Conservation (phyloP, 192 early-diverging fungal species). For the Coemansia sp. region DNA sequence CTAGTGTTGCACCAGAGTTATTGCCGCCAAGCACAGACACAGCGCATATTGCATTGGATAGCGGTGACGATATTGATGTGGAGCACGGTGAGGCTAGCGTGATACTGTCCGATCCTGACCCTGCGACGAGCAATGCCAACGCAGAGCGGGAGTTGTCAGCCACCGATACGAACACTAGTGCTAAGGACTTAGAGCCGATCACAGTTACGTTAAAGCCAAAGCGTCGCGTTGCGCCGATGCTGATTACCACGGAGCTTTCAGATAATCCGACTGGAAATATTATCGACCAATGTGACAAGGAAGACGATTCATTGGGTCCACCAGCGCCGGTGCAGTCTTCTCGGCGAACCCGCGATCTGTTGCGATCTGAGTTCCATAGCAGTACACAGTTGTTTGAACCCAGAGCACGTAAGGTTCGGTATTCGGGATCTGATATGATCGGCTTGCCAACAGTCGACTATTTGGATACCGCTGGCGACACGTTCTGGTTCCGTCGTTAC, state of each 20-base stretch:
- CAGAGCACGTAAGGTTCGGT: not conserved
- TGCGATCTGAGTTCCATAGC: not conserved
- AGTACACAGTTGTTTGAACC: not conserved
- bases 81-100: too few species aligned
- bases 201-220: not conserved
- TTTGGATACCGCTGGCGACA: not conserved
- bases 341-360: not conserved
- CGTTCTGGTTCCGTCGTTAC: constrained; percentile 24
- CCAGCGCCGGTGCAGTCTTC: not conserved
- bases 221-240: constrained; percentile 16
- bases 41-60: too few species aligned
- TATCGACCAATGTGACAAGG: constrained; percentile 2
- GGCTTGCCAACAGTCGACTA: not conserved
- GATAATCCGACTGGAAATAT: constrained; percentile 12
- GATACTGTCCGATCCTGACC: not conserved
- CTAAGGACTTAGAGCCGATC: too few species aligned
- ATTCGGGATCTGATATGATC: not conserved
- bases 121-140: not conserved
- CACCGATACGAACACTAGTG: not conserved
- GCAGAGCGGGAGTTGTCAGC: not conserved
- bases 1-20: too few species aligned
- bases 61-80: too few species aligned
- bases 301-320: not conserved
- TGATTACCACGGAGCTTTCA: constrained; percentile 12
- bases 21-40: too few species aligned